Evolutionary conservation across 192 early-diverging fungal genomes (phyloP), one percentile per base, ranked within the genome.

Genomic region (Chytriomyces confervae): DNA sequence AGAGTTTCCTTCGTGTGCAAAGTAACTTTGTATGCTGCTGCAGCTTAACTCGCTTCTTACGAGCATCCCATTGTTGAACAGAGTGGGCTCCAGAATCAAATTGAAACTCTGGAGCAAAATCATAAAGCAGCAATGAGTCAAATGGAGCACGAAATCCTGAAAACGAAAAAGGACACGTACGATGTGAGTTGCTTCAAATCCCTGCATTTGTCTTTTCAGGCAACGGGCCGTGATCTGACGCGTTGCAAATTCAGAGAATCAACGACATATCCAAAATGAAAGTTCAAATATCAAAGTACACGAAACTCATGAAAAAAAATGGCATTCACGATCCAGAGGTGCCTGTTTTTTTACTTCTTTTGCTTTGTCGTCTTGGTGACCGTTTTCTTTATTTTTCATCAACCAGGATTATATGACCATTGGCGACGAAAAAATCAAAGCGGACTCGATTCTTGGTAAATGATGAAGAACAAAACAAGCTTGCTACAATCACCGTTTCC

Each of bases 341-440:
- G 29, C 7, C 3, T 69, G 18, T 65, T 7, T 62, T 16, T 49
- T 73, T 61, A 13, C 4, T 64, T 29, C 64, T 62, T 10, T 20
- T 5, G n/a, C 13, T 66, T 73, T 73, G 9, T 7, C 23, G 1
- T 57, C 36, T 65, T 65, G 4, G 27, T 24, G n/a, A 16, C 13
- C 27, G 1, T 13, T 65, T 23, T 65, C 63, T 29, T 24, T 10
- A 5, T 46, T 70, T 45, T 45, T n/a, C 46, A n/a, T n/a, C 36
- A 51, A 20, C 7, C 60, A 77, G 76, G 77, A 69, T 13, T 79
- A 79, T 43, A n/a, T 72, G 9, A 43, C 62, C 8, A 43, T 71
- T 16, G 77, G 72, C 48, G 77, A 79, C 50, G 77, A 79, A 50
- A 70, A 63, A 69, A 79, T 79, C 24, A 79, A 79, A 65, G 45